Evolutionary conservation across 2,329 filamentous ascomycete species (phyloP).

Genomic region (Ceratocystis variospora): DNA sequence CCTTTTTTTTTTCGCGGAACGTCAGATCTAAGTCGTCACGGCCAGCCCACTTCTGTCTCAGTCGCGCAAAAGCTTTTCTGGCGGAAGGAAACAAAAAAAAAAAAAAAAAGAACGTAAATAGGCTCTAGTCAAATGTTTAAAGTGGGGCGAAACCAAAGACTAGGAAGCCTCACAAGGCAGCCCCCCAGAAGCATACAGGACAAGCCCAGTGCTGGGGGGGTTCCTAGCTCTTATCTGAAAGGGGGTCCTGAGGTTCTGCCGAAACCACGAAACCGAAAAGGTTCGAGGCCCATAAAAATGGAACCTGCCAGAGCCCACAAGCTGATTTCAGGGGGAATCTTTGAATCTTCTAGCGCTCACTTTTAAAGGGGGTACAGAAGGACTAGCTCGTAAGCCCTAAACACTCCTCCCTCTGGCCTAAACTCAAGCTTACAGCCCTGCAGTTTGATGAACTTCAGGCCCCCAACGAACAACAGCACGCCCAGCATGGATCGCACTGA

Average conservation of each 20-base stretch:
- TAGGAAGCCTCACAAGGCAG: not conserved
- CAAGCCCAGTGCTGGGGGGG: too few species aligned
- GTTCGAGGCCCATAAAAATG: not conserved
- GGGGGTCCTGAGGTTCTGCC: not conserved
- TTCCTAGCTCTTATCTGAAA: not conserved
- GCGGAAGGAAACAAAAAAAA: not conserved
- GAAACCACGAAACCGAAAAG: not conserved
- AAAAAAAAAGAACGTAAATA: not conserved
- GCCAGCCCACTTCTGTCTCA: not conserved
- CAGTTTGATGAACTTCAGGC: not conserved
- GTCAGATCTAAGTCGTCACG: not conserved
- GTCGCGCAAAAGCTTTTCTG: not conserved
- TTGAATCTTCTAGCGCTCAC: not conserved
- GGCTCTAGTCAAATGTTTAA: not conserved
- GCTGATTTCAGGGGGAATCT: not conserved
- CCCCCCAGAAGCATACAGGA: too few species aligned
- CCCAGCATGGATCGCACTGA: not conserved
- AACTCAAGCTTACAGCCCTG: not conserved
- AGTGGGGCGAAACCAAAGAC: not conserved
- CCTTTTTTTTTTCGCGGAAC: conserved; percentile 2
- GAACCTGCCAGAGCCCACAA: not conserved
- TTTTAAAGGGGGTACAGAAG: not conserved
- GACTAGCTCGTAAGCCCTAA: not conserved
- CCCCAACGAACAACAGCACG: not conserved
- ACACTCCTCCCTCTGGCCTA: not conserved